These are phyloP conservation scores for Penicillium sp. DNA, from an alignment of 2,329 filamentous ascomycete species.

Conservation along the genomic window DNA sequence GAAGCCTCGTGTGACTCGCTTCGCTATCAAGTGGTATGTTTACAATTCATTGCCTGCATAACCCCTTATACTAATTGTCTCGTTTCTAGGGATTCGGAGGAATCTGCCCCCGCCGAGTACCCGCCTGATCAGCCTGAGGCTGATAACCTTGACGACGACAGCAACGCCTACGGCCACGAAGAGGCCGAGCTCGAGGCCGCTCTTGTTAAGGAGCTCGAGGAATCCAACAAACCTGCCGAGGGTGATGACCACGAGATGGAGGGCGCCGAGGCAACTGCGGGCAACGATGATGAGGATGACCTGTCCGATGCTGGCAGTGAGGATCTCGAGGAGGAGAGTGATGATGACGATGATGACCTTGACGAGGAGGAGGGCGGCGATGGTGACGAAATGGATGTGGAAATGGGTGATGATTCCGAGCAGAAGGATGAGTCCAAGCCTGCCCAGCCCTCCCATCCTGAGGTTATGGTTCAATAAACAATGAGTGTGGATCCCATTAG, in stretches of 20 bases:
- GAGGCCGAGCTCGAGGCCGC: constrained; percentile 74
- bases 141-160: constrained; percentile 79
- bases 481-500: neutral
- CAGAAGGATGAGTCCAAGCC: constrained; percentile 39
- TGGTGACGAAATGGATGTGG: constrained; percentile 55
- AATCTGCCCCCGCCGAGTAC: constrained; percentile 91
- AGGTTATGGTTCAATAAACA: constrained; percentile 50
- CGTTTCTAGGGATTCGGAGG: constrained; percentile 83
- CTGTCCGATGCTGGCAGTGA: constrained; percentile 76
- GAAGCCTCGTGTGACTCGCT: constrained; percentile 95
- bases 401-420: constrained; percentile 58
- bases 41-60: neutral
- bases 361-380: constrained; percentile 64
- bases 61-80: neutral
- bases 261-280: constrained; percentile 60
- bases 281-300: constrained; percentile 61
- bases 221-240: constrained; percentile 44
- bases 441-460: constrained; percentile 37
- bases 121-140: constrained; percentile 97
- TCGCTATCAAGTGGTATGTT: constrained; percentile 93
- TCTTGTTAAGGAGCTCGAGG: constrained; percentile 54
- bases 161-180: constrained; percentile 84
- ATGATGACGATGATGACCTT: constrained; percentile 69
- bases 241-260: constrained; percentile 74
- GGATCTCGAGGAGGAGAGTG: constrained; percentile 76